A percentile compares a stretch with the other conserved stretches of the same genome.
phyloP scores from a whole-genome alignment of 1,284 basidiomycete species.

The Bondarzewia mesenterica region DNA sequence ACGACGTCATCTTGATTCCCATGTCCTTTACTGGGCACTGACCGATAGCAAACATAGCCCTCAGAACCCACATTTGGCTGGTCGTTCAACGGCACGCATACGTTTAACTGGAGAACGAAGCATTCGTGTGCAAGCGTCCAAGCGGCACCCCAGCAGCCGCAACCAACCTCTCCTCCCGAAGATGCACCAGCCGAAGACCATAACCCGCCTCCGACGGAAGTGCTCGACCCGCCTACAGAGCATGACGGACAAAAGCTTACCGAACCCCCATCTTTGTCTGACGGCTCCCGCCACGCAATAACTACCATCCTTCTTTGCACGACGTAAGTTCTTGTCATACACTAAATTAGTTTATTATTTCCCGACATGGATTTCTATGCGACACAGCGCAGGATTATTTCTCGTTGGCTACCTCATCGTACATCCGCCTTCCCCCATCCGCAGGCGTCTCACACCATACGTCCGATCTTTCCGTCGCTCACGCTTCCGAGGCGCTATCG shows the following conservation, averaged over 20 bases:
- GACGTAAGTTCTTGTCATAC: slow-evolving; percentile 3
- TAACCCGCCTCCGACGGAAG: slow-evolving; percentile 6
- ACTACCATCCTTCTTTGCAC: slow-evolving; percentile 14
- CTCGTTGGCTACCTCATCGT: slow-evolving; percentile 17
- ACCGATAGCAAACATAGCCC: slow-evolving; percentile 16
- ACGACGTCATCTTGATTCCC: not conserved
- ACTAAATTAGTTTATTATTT: not conserved
- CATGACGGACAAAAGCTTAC: slow-evolving; percentile 14
- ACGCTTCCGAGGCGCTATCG: slow-evolving; percentile 21
- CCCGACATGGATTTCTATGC: not conserved
- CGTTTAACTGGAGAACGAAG: slow-evolving; percentile 26
- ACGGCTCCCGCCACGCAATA: slow-evolving; percentile 5
- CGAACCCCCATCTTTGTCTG: slow-evolving; percentile 10
- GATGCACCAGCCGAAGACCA: slow-evolving; percentile 14
- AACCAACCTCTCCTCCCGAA: slow-evolving; percentile 8
- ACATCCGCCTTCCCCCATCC: slow-evolving; percentile 19
- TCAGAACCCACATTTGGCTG: slow-evolving; percentile 22
- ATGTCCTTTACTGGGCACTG: too few relatives aligned
- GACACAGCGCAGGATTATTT: slow-evolving; percentile 3
- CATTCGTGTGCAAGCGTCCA: slow-evolving; percentile 21
- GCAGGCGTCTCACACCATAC: slow-evolving; percentile 15
- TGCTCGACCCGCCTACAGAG: not conserved
- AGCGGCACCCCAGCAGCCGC: slow-evolving; percentile 4
- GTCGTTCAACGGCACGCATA: slow-evolving; percentile 23
- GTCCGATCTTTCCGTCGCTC: slow-evolving; percentile 16